Evolutionary conservation across 371 early-diverging fungal species (phyloP), one percentile per base, ranked within the genome.

Genomic region (Haplosporangium sp.): DNA sequence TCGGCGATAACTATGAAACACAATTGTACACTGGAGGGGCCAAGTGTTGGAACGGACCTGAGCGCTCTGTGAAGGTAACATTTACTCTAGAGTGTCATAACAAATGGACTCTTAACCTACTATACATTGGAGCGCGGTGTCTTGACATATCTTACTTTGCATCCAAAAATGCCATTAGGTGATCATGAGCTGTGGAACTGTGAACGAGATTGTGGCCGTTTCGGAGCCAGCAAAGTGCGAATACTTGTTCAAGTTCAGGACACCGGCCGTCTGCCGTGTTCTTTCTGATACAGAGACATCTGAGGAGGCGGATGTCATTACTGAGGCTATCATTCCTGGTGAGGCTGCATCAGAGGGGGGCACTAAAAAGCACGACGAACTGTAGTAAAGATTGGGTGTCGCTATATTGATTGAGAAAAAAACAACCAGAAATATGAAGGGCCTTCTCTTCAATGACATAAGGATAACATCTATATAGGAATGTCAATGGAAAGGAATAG

Each of bases 11-110:
- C 40, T 91, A 93, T 67, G 72, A 65, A 8, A 69, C 83, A 23
- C 94, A 93, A 69, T 58, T 82, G 47, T 95, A 93, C 73, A 79
- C 74, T 11, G 84, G 87, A 56, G 98, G 98, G 37, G 73, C 86
- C 11, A 84, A 86, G 54, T 98, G 98, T 84, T 97, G 98, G 97
- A 95, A 96, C 67, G 98, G 97, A 0, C 97, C 97, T 0, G 86
- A 89, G 55, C 88, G 98, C 48, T 91, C 92, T 1, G 81, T 89
- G 16, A 83, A 81, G 61, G 88, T 90, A 50, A 16, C 11, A 36
- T 47, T 38, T 47, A 1, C 14, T 12, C 12, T 10, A 6, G 20
- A 18, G 45, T 29, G 12, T 41, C 41, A 13, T 58, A 23, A 56
- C 41, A 6, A 10, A 38, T 18, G 14, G 41, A n/a, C n/a, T 6